A percentile compares a stretch with the other conserved stretches of the same genome.
These are phyloP conservation scores for Volvox africanus DNA, from an alignment of 139 green algal species.

Conservation along the genomic window DNA sequence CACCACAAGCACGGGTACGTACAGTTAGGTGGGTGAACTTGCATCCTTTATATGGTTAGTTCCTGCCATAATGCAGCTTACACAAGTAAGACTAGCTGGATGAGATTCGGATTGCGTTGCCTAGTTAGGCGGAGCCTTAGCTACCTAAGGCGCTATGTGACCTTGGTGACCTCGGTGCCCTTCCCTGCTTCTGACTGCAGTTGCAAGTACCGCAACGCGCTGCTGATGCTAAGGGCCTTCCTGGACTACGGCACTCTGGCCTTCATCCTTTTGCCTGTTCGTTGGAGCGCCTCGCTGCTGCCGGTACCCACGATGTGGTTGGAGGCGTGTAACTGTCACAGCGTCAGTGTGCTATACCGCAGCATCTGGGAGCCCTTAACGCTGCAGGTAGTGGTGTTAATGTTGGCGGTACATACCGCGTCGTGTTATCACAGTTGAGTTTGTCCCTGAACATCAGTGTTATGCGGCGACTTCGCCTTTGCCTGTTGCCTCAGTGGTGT, in stretches of 20 bases:
- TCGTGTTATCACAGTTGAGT: too few relatives aligned
- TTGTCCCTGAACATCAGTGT: neutral
- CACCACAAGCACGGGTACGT: too few relatives aligned
- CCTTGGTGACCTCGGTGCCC: neutral
- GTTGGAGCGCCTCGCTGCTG: neutral
- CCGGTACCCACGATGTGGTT: neutral
- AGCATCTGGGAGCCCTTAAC: conserved; percentile 8
- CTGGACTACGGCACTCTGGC: neutral
- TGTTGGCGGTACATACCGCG: too few relatives aligned
- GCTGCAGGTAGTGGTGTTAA: neutral
- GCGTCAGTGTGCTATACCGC: neutral
- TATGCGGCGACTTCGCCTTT: neutral
- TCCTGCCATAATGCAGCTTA: too few relatives aligned
- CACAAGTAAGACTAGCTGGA: too few relatives aligned
- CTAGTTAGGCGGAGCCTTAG: too few relatives aligned
- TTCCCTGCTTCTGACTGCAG: neutral
- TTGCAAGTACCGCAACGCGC: neutral
- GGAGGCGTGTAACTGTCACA: neutral
- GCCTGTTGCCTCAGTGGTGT: neutral
- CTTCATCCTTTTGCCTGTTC: neutral
- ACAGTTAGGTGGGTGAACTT: too few relatives aligned
- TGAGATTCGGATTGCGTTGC: neutral
- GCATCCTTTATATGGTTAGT: too few relatives aligned
- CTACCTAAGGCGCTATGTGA: neutral
- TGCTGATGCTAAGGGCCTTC: neutral